Percentiles rank a stretch among this genome's conserved stretches.
phyloP scores from a whole-genome alignment of 352 stramenopile species.

The Thraustochytrium striatum region DNA sequence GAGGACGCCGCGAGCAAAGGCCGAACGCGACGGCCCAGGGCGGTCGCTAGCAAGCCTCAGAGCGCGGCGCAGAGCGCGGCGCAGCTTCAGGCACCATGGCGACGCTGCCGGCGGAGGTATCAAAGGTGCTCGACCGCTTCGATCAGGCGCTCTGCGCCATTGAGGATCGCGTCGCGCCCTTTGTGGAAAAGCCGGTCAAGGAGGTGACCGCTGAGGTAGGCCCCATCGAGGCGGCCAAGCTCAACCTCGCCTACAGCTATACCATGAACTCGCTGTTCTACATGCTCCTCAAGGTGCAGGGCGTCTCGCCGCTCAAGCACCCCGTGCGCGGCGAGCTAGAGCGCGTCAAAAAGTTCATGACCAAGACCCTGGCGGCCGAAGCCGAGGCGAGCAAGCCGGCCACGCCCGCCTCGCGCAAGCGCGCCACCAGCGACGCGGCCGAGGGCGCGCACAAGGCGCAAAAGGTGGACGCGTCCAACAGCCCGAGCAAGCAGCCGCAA shows the following conservation, averaged over 20 bases:
- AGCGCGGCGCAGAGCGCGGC: background rate
- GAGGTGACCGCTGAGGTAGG: background rate
- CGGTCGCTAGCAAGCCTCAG: too few species aligned
- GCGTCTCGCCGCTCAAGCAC: constrained; percentile 25
- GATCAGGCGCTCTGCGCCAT: constrained; percentile 18
- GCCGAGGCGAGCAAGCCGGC: background rate
- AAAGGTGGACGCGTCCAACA: background rate
- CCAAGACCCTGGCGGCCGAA: constrained; percentile 24
- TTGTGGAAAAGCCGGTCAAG: constrained; percentile 32
- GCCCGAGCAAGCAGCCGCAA: background rate
- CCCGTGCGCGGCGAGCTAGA: constrained; percentile 26
- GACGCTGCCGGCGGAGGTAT: constrained; percentile 4
- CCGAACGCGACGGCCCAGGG: background rate
- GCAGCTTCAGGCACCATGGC: background rate
- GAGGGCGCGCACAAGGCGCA: background rate
- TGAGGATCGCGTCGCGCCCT: constrained; percentile 35
- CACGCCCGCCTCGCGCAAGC: background rate
- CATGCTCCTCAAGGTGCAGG: constrained; percentile 42
- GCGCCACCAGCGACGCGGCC: background rate
- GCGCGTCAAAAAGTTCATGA: constrained; percentile 35
- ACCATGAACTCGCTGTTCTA: constrained; percentile 44
- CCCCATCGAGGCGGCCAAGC: constrained; percentile 27
- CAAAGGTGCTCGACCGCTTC: constrained; percentile 34
- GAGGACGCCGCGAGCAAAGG: too few species aligned
- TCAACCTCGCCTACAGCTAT: constrained; percentile 45